Base-by-base conservation (phyloP, 306 rosid species). In the Betula pendula region DNA sequence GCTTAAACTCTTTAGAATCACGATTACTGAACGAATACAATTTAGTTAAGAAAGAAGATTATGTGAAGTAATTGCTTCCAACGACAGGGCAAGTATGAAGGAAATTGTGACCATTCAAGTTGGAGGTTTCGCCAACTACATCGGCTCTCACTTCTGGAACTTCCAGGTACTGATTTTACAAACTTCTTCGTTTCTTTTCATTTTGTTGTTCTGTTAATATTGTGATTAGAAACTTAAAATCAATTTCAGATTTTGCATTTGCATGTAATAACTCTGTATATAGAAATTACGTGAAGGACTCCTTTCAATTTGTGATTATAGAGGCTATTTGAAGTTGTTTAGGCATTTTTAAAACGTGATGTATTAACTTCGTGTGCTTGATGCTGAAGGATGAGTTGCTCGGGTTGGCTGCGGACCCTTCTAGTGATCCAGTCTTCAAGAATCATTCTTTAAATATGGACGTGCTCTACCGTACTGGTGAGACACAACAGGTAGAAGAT, bases 61-160 rank as follows among this genome's bases (percentile, higher is more conserved):
- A 44, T 69, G 35, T 50, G 27, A 47, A 25, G 58, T 3, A 59
- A 38, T 38, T 38, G 10, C 65, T 84, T 33, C 24, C 76, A 48
- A 33, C 15, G 15, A 0, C 48, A 4, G 77, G 77, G 82, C 76
- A 74, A 80, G 25, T 55, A 94, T 92, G 98, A 92, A 86, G 78
- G 96, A 94, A 87, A 76, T 94, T 71, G 91, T 94, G 24, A 92
- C 95, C 17, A 55, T 94, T 52, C 96, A 94, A 89, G 87, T 90
- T 55, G 97, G 98, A 62, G 88, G 89, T 75, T 94, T 81, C 75
- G 97, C 96, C 5, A 90, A 94, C 78, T 94, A 84, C 49, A 82
- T 92, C 52, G 98, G 96, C 52, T 90, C 98, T 68, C 98, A 94
- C 83, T 94, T 92, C 82, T 94, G 97, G 98, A 94, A 94, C 87